These are phyloP conservation scores for Vicia sativa DNA, from an alignment of 306 rosid genomes.

Conservation along the genomic window DNA sequence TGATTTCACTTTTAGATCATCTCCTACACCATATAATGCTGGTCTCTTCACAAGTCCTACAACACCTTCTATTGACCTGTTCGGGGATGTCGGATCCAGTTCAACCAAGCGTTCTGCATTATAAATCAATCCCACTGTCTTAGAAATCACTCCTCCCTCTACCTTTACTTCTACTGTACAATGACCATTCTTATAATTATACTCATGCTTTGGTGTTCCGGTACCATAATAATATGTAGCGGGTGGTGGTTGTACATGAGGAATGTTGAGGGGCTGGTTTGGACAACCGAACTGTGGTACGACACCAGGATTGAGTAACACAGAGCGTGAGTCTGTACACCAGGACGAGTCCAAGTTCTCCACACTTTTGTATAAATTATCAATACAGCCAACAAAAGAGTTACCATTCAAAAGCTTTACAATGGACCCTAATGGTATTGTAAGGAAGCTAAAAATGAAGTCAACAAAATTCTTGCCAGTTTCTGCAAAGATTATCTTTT, in stretches of 20 bases:
- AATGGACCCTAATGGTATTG: conserved; percentile 35
- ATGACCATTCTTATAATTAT: not conserved
- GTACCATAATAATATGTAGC: conserved; percentile 26
- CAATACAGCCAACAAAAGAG: conserved; percentile 35
- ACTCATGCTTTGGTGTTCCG: not conserved
- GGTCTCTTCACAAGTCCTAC: conserved; percentile 44
- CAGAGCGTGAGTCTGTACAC: conserved; percentile 5
- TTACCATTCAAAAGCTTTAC: conserved; percentile 32
- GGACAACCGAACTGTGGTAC: conserved; percentile 27
- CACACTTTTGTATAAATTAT: conserved; percentile 39
- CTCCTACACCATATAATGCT: conserved; percentile 33
- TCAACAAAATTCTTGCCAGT: conserved; percentile 34
- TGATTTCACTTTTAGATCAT: conserved; percentile 31
- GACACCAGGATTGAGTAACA: conserved; percentile 39
- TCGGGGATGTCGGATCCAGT: conserved; percentile 30
- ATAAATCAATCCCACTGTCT: not conserved
- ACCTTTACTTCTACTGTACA: not conserved
- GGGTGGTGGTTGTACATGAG: not conserved
- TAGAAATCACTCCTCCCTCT: conserved; percentile 25
- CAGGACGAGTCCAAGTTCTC: conserved; percentile 37
- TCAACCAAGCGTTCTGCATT: not conserved
- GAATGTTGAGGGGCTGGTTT: conserved; percentile 32
- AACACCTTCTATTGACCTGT: not conserved
- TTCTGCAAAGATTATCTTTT: conserved; percentile 35
- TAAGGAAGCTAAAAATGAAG: conserved; percentile 37